Base-by-base conservation (phyloP, 805 yeast species). In the Kluyveromyces nonfermentans region DNA sequence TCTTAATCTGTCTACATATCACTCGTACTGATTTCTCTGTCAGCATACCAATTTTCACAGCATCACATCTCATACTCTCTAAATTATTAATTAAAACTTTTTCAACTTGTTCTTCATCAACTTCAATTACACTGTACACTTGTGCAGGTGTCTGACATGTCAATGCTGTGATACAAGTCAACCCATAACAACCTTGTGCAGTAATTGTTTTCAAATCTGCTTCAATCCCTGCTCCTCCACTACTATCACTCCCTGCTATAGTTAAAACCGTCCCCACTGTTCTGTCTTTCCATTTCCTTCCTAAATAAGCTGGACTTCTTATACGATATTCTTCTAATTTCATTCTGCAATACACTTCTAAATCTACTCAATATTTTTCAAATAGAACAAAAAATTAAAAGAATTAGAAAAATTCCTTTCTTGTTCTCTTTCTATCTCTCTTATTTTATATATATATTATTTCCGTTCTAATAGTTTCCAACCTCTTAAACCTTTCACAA, bases 151-250 rank as follows among this genome's bases (percentile, higher is more conserved):
- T 85, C 55, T 87, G 95, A 6, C 88, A 83, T 0, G 95, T 86
- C 46, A 87, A 62, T 2, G 88, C 89, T 7, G 88, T 75, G 37
- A 85, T 78, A 53, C 88, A 82, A 0, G 89, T 82, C 60, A 81
- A 63, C 0, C 85, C 95, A 55, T 80, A 84, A 41, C 86, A 86
- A 14, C 77, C 75, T 53, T 82, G 85, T 1, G 84, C 83, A 3
- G 83, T 70, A 43, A 86, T 74, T 0, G 95, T 79, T 63, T 87
- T 87, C 33, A 86, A 58, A 58, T 86, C 96, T 1, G 95, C 95
- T 60, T 86, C 95, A 40, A 86, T 79, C 2, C 96, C 96, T 2
- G 96, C 95, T 3, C 95, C 95, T 2, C 95, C 96, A 9, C 90
- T 81, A 36, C 80, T 75, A 58, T 86, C 96, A 0, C 90, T 81